Percentiles rank a stretch among this genome's conserved stretches.
phyloP scores from a whole-genome alignment of 75 land plant species.

The Pseudotsuga menziesii region DNA sequence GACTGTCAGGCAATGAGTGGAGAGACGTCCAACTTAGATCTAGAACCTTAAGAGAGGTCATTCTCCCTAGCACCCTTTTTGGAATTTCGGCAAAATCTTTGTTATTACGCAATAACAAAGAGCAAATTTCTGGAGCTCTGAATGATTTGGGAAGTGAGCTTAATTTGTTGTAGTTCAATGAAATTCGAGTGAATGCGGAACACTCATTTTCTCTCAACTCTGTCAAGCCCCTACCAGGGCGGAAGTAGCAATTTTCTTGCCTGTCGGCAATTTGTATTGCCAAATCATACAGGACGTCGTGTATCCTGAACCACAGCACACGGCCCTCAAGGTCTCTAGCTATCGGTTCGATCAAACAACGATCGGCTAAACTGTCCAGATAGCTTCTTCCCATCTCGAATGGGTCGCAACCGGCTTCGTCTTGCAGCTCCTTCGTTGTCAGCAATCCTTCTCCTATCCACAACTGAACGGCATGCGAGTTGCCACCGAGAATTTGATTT shows the following conservation, averaged over 20 bases:
- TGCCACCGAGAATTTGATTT: not conserved
- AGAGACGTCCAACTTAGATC: too few species aligned
- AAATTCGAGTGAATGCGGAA: not conserved
- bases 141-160: not conserved
- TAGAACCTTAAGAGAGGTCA: too few species aligned
- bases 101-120: too few species aligned
- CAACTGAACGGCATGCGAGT: not conserved
- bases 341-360: not conserved
- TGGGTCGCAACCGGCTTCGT: not conserved
- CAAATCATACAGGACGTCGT: not conserved
- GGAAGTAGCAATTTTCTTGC: not conserved
- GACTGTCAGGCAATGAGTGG: too few species aligned
- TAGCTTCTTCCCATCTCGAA: not conserved
- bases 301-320: not conserved
- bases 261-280: not conserved
- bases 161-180: not conserved
- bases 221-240: not conserved
- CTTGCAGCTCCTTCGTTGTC: not conserved
- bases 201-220: not conserved
- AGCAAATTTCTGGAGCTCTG: not conserved
- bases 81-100: too few species aligned
- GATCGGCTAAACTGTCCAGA: not conserved
- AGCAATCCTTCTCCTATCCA: slow-evolving; percentile 3
- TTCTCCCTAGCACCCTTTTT: too few species aligned
- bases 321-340: not conserved